Conservation (phyloP, 2,329 filamentous ascomycete species). For the Aspergillus proliferans region DNA sequence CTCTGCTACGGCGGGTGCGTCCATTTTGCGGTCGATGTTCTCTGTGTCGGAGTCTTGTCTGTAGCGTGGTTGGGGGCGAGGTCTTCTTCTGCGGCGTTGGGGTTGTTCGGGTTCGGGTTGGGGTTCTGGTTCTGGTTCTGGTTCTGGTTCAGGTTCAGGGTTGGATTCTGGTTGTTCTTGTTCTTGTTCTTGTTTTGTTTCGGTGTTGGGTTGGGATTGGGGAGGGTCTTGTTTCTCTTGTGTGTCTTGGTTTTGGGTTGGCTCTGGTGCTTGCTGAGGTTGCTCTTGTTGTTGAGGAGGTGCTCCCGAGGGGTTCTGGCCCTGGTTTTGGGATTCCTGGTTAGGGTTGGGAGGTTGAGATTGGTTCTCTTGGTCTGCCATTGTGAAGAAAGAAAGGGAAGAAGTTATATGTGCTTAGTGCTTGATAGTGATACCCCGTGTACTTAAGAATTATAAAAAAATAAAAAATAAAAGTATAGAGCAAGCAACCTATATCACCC, state of each 20-base stretch:
- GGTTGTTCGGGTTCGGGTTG: conserved; percentile 30
- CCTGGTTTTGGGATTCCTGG: not conserved
- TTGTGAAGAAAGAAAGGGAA: conserved; percentile 15
- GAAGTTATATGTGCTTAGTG: conserved; percentile 6
- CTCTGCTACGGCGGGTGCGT: conserved; percentile 35
- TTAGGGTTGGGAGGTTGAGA: conserved; percentile 12
- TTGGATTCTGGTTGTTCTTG: conserved; percentile 14
- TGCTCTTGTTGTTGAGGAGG: conserved; percentile 9
- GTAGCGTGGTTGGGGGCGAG: conserved; percentile 10
- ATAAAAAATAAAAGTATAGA: too few species aligned
- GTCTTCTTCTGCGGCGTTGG: conserved; percentile 22
- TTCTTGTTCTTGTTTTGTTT: conserved; percentile 37
- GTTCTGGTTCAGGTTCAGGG: conserved; percentile 17
- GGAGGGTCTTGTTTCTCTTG: conserved; percentile 10
- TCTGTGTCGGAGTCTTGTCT: conserved; percentile 45
- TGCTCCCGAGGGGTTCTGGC: not conserved
- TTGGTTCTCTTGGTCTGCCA: conserved; percentile 23
- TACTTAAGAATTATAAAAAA: too few species aligned
- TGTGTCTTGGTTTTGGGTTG: conserved; percentile 20
- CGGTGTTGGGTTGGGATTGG: conserved; percentile 31
- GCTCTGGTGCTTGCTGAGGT: conserved; percentile 22
- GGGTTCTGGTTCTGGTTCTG: conserved; percentile 30
- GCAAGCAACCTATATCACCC: not conserved
- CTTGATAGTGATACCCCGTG: not conserved
- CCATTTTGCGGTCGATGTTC: conserved; percentile 49